phyloP scores from a whole-genome alignment of 164 flowering plant genomes.

The Tetracentron sinense region DNA sequence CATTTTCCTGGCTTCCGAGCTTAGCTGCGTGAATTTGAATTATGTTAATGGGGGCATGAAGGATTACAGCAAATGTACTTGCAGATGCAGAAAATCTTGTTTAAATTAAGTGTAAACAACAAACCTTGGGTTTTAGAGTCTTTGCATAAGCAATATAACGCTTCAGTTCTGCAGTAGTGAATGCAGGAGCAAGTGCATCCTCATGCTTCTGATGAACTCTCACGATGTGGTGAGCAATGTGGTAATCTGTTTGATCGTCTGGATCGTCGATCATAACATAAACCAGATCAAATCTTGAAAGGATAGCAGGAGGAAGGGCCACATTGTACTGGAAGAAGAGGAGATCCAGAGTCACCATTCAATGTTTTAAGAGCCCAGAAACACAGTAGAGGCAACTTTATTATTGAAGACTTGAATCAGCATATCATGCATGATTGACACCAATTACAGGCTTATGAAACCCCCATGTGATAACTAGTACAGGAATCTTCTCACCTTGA shows the following conservation, averaged over 20 bases:
- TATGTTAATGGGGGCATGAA: slow-evolving; percentile 8
- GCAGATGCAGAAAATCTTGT: neutral
- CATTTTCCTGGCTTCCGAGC: slow-evolving; percentile 66
- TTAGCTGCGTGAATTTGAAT: slow-evolving; percentile 44
- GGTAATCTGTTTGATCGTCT: slow-evolving; percentile 88
- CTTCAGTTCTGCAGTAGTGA: slow-evolving; percentile 76
- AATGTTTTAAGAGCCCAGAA: neutral
- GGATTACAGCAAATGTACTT: neutral
- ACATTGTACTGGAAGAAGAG: slow-evolving; percentile 74
- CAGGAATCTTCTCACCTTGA: slow-evolving; percentile 55
- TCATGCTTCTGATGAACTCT: slow-evolving; percentile 93
- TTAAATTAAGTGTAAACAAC: neutral
- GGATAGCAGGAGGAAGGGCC: slow-evolving; percentile 96
- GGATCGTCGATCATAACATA: slow-evolving; percentile 99
- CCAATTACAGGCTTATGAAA: neutral
- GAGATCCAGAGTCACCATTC: neutral
- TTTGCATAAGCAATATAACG: slow-evolving; percentile 92
- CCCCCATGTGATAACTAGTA: neutral
- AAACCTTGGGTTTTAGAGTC: slow-evolving; percentile 87
- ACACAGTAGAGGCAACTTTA: slow-evolving; percentile 1
- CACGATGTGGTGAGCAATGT: slow-evolving; percentile 92
- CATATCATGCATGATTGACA: neutral
- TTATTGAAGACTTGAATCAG: neutral
- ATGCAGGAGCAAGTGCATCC: slow-evolving; percentile 80
- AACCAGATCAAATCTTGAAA: slow-evolving; percentile 96